Evolutionary conservation across 2,329 filamentous ascomycete genomes (phyloP).

Genomic region (Neonectria hederae): DNA sequence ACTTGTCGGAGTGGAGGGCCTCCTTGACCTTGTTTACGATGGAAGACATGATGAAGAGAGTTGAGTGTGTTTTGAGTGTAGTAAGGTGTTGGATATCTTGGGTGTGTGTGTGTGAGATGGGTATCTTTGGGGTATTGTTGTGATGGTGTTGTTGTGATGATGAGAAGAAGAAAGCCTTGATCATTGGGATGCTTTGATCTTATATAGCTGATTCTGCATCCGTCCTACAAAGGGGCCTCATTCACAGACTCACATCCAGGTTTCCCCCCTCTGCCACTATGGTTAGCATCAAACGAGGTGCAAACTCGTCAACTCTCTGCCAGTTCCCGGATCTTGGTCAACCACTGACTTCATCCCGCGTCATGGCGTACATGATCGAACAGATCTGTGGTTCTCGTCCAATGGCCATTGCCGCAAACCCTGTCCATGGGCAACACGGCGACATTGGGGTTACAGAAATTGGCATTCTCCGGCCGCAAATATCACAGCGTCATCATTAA

Average conservation of each 20-base stretch:
- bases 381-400: slow-evolving; percentile 19
- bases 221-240: slow-evolving; percentile 8
- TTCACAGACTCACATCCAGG: slow-evolving; percentile 17
- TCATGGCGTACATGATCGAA: slow-evolving; percentile 36
- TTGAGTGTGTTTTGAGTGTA: slow-evolving; percentile 16
- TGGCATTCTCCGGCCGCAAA: slow-evolving; percentile 17
- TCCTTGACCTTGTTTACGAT: slow-evolving; percentile 70
- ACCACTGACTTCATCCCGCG: slow-evolving; percentile 37
- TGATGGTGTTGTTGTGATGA: slow-evolving; percentile 24
- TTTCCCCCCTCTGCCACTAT: not conserved
- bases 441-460: slow-evolving; percentile 9
- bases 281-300: slow-evolving; percentile 5
- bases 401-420: slow-evolving; percentile 20
- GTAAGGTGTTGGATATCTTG: slow-evolving; percentile 6
- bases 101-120: slow-evolving; percentile 14
- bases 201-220: slow-evolving; percentile 34
- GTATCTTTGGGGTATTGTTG: slow-evolving; percentile 26
- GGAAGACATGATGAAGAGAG: slow-evolving; percentile 59
- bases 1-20: slow-evolving; percentile 57
- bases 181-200: slow-evolving; percentile 21
- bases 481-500: slow-evolving; percentile 36
- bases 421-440: slow-evolving; percentile 24
- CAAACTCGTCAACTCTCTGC: not conserved
- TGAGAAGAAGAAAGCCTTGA: slow-evolving; percentile 13
- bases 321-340: slow-evolving; percentile 11